A percentile compares a stretch with the other conserved stretches of the same genome.
Conservation (phyloP, 75 land plant genomes). For the Pinus albicaulis region DNA sequence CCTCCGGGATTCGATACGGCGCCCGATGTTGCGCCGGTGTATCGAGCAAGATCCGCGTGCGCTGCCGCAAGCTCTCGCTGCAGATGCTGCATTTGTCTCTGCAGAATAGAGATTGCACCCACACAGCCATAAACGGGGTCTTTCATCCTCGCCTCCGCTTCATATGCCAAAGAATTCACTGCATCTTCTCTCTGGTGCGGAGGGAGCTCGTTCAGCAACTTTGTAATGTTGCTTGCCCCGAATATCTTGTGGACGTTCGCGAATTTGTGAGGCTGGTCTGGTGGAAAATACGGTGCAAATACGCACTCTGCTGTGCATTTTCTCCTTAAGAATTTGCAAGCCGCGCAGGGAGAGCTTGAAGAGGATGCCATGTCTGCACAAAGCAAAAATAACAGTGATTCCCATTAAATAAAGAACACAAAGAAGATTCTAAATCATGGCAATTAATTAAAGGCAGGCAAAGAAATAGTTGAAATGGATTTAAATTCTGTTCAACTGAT, state of each 20-base stretch:
- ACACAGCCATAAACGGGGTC: constrained; percentile 73
- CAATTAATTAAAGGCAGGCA: too few relatives aligned
- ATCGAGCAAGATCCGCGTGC: constrained; percentile 44
- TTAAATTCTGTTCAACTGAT: too few relatives aligned
- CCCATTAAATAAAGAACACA: too few relatives aligned
- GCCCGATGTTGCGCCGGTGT: constrained; percentile 11
- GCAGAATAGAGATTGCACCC: constrained; percentile 55
- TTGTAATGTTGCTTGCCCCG: constrained; percentile 68
- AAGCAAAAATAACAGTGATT: background rate
- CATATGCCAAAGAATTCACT: constrained; percentile 63
- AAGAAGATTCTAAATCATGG: too few relatives aligned
- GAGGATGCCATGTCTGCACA: constrained; percentile 22
- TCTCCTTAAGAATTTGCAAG: constrained; percentile 43
- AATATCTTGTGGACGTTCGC: constrained; percentile 59
- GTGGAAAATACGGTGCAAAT: constrained; percentile 64
- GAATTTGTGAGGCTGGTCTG: constrained; percentile 61
- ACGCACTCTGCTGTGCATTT: constrained; percentile 65
- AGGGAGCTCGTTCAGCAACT: constrained; percentile 61
- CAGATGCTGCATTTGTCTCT: constrained; percentile 45
- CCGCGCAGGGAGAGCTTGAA: constrained; percentile 46
- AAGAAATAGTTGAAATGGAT: too few relatives aligned
- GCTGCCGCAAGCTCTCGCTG: constrained; percentile 66
- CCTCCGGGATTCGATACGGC: constrained; percentile 14
- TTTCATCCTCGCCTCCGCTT: constrained; percentile 53
- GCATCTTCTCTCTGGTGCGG: constrained; percentile 55